Evolutionary conservation across 805 yeast species (phyloP).

Genomic region (Schwanniomyces vanrijiae): DNA sequence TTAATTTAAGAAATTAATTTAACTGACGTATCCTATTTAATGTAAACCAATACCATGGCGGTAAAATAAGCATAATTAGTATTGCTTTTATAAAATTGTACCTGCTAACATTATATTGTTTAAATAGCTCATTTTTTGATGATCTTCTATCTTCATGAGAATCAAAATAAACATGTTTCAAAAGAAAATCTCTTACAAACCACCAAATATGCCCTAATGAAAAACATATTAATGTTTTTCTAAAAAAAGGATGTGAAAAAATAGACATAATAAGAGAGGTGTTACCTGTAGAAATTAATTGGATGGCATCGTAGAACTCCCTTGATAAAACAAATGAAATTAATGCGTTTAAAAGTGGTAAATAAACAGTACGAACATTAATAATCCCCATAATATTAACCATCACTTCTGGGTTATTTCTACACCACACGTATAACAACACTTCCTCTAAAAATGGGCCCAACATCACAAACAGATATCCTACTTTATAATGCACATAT

Average conservation of each 20-base stretch:
- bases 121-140: constrained; percentile 11
- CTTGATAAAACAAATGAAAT: constrained; percentile 8
- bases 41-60: constrained; percentile 37
- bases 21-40: constrained; percentile 10
- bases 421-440: constrained; percentile 29
- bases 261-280: neutral
- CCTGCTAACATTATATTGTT: constrained; percentile 10
- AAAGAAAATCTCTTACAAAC: constrained; percentile 23
- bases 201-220: constrained; percentile 34
- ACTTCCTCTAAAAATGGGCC: constrained; percentile 27
- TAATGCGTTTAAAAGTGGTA: constrained; percentile 14
- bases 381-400: constrained; percentile 23
- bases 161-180: constrained; percentile 15
- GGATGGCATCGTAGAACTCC: constrained; percentile 10
- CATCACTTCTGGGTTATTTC: constrained; percentile 22
- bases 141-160: constrained; percentile 12
- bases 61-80: constrained; percentile 17
- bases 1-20: neutral
- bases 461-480: constrained; percentile 13
- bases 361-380: constrained; percentile 18
- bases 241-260: constrained; percentile 10
- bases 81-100: constrained; percentile 10
- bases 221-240: constrained; percentile 15
- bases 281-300: constrained; percentile 9
- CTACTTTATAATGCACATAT: constrained; percentile 13